A percentile compares a stretch with the other conserved stretches of the same genome.
Conservation (phyloP, 305 asterid species). For the Lippia alba region DNA sequence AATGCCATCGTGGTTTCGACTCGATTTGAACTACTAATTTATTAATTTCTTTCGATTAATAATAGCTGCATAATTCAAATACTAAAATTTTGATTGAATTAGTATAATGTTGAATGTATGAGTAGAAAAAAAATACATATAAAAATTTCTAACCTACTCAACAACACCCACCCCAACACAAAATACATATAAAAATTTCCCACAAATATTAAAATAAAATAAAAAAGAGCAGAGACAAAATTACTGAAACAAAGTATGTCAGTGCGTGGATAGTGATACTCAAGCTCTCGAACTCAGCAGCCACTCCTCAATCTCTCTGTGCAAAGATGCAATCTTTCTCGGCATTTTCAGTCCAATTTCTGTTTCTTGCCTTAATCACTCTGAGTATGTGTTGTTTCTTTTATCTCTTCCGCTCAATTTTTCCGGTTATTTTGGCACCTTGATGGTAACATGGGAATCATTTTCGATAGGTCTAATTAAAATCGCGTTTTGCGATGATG, state of each 20-base stretch:
- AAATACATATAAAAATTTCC: slow-evolving; percentile 9
- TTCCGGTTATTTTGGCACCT: slow-evolving; percentile 6
- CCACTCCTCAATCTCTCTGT: background rate
- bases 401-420: background rate
- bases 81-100: no score
- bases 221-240: background rate
- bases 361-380: slow-evolving; percentile 37
- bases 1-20: no score
- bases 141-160: no score
- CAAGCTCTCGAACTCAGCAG: background rate
- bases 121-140: no score
- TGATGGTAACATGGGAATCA: slow-evolving; percentile 21
- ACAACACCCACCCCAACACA: slow-evolving; percentile 11
- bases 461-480: slow-evolving; percentile 46
- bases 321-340: slow-evolving; percentile 60
- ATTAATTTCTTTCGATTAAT: no score
- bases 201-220: background rate
- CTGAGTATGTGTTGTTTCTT: slow-evolving; percentile 38
- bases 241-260: no score
- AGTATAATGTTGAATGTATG: no score
- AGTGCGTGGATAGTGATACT: background rate
- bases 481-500: slow-evolving; percentile 53
- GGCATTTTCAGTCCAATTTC: slow-evolving; percentile 34
- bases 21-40: no score
- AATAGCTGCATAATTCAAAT: no score